These are phyloP conservation scores for Globisporangium okanoganense DNA, from an alignment of 352 stramenopile genomes.

Conservation along the genomic window DNA sequence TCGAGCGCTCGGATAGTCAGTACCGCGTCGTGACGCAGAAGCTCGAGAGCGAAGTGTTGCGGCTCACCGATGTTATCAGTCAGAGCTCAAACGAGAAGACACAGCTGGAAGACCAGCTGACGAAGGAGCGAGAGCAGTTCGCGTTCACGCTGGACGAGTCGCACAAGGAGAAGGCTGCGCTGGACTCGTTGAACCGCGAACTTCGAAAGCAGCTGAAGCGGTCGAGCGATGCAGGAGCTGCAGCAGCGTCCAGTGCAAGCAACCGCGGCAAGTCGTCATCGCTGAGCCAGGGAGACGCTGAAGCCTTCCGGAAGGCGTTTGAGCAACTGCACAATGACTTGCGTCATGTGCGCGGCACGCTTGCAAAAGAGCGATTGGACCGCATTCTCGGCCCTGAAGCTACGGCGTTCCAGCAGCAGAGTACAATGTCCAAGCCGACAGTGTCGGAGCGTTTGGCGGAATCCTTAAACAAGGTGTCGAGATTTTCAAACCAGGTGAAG, in stretches of 20 bases:
- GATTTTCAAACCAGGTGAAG: constrained; percentile 49
- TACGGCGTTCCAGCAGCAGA: neutral
- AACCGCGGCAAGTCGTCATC: constrained; percentile 22
- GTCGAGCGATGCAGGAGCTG: constrained; percentile 36
- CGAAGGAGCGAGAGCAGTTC: constrained; percentile 74
- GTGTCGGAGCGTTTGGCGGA: constrained; percentile 25
- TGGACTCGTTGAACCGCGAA: constrained; percentile 70
- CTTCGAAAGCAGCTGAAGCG: constrained; percentile 80
- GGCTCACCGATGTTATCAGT: constrained; percentile 37
- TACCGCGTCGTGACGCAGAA: constrained; percentile 78
- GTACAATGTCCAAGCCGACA: neutral
- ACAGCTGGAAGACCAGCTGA: constrained; percentile 53
- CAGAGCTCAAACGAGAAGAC: constrained; percentile 35
- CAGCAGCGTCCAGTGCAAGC: constrained; percentile 17
- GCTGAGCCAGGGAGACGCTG: constrained; percentile 38
- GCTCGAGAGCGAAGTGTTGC: constrained; percentile 67
- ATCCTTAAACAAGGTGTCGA: constrained; percentile 44
- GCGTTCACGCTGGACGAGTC: constrained; percentile 67
- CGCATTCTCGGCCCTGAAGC: constrained; percentile 33
- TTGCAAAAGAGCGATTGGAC: constrained; percentile 62
- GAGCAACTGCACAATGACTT: constrained; percentile 52
- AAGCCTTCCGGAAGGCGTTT: constrained; percentile 61
- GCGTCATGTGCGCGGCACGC: constrained; percentile 36
- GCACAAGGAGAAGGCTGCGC: constrained; percentile 74
- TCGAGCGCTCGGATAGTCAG: constrained; percentile 72